Conservation (phyloP, 192 early-diverging fungal species). For the Backusella westeae region DNA sequence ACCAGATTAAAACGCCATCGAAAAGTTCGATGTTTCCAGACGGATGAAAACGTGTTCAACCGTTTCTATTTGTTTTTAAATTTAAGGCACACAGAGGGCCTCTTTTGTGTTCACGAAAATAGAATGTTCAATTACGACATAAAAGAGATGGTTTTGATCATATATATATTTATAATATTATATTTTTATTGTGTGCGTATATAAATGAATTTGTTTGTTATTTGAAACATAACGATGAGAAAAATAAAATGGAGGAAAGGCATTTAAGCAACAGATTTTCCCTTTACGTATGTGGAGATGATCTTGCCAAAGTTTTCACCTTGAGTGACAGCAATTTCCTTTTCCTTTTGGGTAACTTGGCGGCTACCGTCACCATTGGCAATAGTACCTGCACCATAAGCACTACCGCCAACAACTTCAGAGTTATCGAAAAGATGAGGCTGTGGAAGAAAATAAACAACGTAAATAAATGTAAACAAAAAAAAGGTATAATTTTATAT, state of each 20-base stretch:
- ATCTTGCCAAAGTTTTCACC: slow-evolving; percentile 60
- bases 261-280: background rate
- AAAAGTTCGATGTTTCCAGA: background rate
- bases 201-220: background rate
- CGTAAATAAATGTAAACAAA: background rate
- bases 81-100: background rate
- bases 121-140: background rate
- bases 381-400: slow-evolving; percentile 26
- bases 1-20: background rate
- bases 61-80: too few species aligned
- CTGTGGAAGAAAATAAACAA: slow-evolving; percentile 16
- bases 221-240: background rate
- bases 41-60: background rate
- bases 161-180: background rate
- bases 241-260: background rate
- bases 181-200: background rate
- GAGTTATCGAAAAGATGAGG: slow-evolving; percentile 46
- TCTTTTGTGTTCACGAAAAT: background rate
- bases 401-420: slow-evolving; percentile 19
- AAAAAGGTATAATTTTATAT: background rate
- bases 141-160: background rate
- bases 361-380: slow-evolving; percentile 66
- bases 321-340: slow-evolving; percentile 59
- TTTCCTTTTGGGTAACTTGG: slow-evolving; percentile 60
- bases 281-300: slow-evolving; percentile 25